Evolutionary conservation across 1,139 yeast species (phyloP).

Genomic region (Pneumocystis canis): DNA sequence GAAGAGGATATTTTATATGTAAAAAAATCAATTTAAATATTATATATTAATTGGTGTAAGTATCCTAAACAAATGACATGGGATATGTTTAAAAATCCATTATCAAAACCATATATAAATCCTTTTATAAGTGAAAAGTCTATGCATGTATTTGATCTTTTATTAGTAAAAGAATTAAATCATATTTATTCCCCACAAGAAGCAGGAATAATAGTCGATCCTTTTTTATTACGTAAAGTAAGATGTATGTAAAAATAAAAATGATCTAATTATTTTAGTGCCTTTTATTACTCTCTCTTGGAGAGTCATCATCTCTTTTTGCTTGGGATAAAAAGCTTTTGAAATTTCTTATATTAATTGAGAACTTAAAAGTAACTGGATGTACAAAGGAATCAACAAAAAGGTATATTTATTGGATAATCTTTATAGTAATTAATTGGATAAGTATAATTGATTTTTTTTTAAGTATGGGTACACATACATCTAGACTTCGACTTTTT

Average conservation of each 20-base stretch:
- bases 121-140: not conserved
- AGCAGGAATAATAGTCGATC: not conserved
- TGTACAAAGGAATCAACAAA: not conserved
- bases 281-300: not conserved
- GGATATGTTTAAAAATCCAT: not conserved
- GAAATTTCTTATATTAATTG: not conserved
- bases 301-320: not conserved
- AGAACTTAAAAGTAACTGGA: not conserved
- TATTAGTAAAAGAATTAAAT: not conserved
- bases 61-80: not conserved
- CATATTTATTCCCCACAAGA: not conserved
- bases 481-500: not conserved
- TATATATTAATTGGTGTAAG: not conserved
- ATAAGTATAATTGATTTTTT: not conserved
- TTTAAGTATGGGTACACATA: not conserved
- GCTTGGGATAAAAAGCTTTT: not conserved
- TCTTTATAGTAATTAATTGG: not conserved
- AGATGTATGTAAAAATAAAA: not conserved
- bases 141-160: not conserved
- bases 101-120: not conserved
- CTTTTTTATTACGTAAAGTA: not conserved
- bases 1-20: not conserved
- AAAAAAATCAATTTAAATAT: not conserved
- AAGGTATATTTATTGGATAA: not conserved
- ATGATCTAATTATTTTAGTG: not conserved